Conservation (phyloP, 1,139 yeast species). For the Hemisphaericaspora subhashii region DNA sequence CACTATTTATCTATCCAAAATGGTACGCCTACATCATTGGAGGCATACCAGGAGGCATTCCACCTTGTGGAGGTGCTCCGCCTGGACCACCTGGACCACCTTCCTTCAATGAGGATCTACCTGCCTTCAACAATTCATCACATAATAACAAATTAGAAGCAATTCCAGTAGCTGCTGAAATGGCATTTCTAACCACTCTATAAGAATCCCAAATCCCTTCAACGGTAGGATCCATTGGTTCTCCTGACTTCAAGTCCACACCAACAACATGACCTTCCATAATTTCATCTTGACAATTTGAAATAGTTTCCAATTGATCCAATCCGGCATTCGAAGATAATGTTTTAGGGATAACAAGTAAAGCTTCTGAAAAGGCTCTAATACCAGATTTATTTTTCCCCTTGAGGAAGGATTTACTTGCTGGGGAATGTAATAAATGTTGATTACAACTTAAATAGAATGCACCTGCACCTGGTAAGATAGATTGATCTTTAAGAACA, state of each 20-base stretch:
- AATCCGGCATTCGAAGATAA: constrained; percentile 90
- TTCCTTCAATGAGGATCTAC: constrained; percentile 84
- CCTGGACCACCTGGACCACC: constrained; percentile 28
- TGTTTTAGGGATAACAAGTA: constrained; percentile 89
- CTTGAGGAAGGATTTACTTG: constrained; percentile 54
- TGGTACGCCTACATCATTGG: constrained; percentile 15
- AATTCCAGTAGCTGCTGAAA: constrained; percentile 91
- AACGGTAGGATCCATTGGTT: constrained; percentile 90
- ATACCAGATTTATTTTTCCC: constrained; percentile 91
- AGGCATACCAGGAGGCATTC: constrained; percentile 12
- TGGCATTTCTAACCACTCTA: constrained; percentile 89
- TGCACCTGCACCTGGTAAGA: constrained; percentile 98
- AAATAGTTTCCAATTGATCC: constrained; percentile 86
- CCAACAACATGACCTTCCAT: constrained; percentile 84
- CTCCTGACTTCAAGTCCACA: constrained; percentile 86
- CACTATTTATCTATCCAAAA: neutral
- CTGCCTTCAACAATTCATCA: constrained; percentile 96
- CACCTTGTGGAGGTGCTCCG: constrained; percentile 16
- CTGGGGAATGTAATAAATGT: constrained; percentile 53
- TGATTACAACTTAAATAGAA: constrained; percentile 82
- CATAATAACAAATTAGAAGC: constrained; percentile 89
- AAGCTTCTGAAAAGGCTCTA: constrained; percentile 89
- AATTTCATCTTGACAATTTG: constrained; percentile 88
- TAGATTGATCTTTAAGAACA: constrained; percentile 78
- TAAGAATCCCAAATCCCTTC: constrained; percentile 98